Conservation (phyloP, 2,329 filamentous ascomycete species). For the Proliferodiscus dingleyae region DNA sequence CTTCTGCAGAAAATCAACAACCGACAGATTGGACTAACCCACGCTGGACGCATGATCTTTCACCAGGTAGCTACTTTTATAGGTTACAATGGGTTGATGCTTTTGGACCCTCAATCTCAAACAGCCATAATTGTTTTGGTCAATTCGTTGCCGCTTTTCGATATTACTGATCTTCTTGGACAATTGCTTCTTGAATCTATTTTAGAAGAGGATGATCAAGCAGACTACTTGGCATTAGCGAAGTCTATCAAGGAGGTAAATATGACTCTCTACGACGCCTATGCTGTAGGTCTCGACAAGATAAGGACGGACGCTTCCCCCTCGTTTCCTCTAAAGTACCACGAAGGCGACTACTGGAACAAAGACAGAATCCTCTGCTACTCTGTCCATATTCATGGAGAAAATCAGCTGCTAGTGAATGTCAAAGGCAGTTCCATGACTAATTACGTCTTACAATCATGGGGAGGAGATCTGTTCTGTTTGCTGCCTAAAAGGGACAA, state of each 20-base stretch:
- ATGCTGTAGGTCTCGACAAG: not conserved
- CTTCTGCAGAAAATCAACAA: not conserved
- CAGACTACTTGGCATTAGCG: not conserved
- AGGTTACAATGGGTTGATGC: not conserved
- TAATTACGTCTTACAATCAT: not conserved
- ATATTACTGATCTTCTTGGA: constrained; percentile 1
- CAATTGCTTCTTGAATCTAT: not conserved
- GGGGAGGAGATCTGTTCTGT: not conserved
- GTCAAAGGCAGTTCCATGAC: not conserved
- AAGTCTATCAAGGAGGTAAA: not conserved
- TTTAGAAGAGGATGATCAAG: not conserved
- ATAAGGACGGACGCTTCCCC: not conserved
- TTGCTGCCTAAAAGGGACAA: not conserved
- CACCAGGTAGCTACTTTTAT: not conserved
- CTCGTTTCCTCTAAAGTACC: not conserved
- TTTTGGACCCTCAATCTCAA: not conserved
- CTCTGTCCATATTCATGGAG: not conserved
- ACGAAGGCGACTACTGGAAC: not conserved
- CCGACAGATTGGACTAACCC: not conserved
- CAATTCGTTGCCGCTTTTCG: not conserved
- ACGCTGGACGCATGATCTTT: not conserved
- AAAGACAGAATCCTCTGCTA: constrained; percentile 1
- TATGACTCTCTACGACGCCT: not conserved
- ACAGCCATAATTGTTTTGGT: constrained; percentile 1
- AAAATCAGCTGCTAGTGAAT: not conserved